Evolutionary conservation across 257 asterid species (phyloP), one percentile per base, ranked within the genome.

Genomic region (Plantago ovata): DNA sequence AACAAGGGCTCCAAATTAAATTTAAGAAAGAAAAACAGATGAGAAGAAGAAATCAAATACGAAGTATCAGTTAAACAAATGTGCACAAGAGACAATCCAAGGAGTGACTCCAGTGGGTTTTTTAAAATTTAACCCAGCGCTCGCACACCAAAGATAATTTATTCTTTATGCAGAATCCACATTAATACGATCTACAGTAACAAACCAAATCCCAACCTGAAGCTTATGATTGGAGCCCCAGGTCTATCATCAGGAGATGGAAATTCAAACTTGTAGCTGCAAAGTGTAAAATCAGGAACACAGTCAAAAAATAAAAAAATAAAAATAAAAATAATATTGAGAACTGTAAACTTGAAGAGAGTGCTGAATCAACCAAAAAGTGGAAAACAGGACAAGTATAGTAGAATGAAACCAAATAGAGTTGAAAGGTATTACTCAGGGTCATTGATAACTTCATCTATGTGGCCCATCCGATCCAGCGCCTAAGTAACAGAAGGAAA

Each of bases 201-300:
- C 64, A 18, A 20, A 61, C 33, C 73, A 46, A 68, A 69, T 41
- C 74, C 49, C 49, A 63, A 92, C 98, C 97, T 92, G 94, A 92
- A 92, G 78, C 97, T 92, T 77, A 92, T 92, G 61, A 92, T 86
- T 59, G 98, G 98, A 50, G 91, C 83, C 59, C 98, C 97, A 7
- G 98, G 98, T 64, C 97, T 79, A 75, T 92, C 98, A 67, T 92
- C 97, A 33, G 98, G 98, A 64, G 96, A 89, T 53, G 98, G 98
- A 69, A 92, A 92, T 69, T 88, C 98, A 68, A 92, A 92, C 73
- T 88, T 88, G 85, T 92, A 92, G 81, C 98, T 92, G 94, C 77
- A 67, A 33, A 60, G 39, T 68, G 62, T 67, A 60, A 54, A 74
- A 60, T 20, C 11, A 44, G 40, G 41, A 52, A 55, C 15, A 62